Percentiles rank a stretch among this genome's conserved stretches.
phyloP scores from a whole-genome alignment of 208 protist species.

The Leptomonas pyrrhocoris region DNA sequence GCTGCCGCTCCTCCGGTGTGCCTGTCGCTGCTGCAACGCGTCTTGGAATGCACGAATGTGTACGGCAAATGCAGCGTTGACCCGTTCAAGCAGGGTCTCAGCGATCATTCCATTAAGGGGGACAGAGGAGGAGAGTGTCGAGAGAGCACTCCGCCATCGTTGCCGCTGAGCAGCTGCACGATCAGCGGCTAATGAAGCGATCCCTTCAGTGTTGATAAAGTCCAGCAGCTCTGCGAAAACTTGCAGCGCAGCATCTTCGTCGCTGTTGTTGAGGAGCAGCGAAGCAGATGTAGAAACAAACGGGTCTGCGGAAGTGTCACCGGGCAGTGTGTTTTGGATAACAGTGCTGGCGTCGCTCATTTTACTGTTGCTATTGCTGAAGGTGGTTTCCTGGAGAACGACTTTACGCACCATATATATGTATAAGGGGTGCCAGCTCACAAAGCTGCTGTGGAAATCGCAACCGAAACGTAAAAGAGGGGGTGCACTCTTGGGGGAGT shows the following conservation, averaged over 20 bases:
- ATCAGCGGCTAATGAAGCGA: background rate
- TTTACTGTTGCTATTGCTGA: too few species aligned
- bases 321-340: background rate
- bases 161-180: background rate
- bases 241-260: conserved; percentile 17
- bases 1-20: background rate
- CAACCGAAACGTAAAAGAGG: too few species aligned
- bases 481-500: too few species aligned
- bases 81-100: conserved; percentile 24
- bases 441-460: too few species aligned
- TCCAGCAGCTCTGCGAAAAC: conserved; percentile 31
- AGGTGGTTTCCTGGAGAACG: too few species aligned
- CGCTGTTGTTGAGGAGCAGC: background rate
- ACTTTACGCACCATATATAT: too few species aligned
- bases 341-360: background rate
- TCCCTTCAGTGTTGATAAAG: background rate
- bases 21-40: conserved; percentile 1
- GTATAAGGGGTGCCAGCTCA: too few species aligned
- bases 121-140: background rate
- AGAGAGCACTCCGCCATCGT: conserved; percentile 16
- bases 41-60: conserved; percentile 25
- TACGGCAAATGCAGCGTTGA: conserved; percentile 13
- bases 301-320: background rate
- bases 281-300: background rate
- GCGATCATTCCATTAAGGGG: conserved; percentile 29